phyloP scores from a whole-genome alignment of 1,284 basidiomycete genomes.

The Pascua sp. region DNA sequence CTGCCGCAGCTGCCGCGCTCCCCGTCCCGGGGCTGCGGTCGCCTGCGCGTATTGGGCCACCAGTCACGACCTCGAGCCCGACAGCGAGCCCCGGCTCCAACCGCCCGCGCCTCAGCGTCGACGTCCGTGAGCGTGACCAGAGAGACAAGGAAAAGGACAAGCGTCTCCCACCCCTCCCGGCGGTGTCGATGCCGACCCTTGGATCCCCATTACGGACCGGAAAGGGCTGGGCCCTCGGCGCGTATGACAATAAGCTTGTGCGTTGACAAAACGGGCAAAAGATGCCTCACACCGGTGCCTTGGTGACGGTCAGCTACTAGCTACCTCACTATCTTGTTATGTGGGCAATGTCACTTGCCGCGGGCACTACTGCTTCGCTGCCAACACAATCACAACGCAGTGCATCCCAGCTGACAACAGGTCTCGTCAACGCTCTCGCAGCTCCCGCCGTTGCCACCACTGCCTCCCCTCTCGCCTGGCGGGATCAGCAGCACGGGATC shows the following conservation, averaged over 20 bases:
- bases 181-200: neutral
- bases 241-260: slow-evolving; percentile 46
- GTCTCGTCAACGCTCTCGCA: slow-evolving; percentile 46
- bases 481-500: slow-evolving; percentile 15
- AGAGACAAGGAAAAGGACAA: slow-evolving; percentile 10
- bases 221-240: slow-evolving; percentile 32
- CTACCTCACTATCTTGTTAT: neutral
- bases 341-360: neutral
- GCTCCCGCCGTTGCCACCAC: slow-evolving; percentile 38
- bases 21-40: neutral
- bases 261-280: slow-evolving; percentile 6
- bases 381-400: too few species aligned
- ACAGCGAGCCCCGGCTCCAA: neutral
- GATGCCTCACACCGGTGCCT: neutral
- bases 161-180: slow-evolving; percentile 12
- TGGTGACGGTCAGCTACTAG: neutral
- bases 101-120: slow-evolving; percentile 9
- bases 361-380: neutral
- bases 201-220: neutral
- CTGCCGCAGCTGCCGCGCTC: neutral
- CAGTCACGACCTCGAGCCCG: neutral
- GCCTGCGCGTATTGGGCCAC: neutral
- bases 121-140: slow-evolving; percentile 4
- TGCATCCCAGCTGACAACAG: slow-evolving; percentile 14
- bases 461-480: slow-evolving; percentile 37